Conservation (phyloP, 2,329 filamentous ascomycete genomes). For the Penicillium sp. region DNA sequence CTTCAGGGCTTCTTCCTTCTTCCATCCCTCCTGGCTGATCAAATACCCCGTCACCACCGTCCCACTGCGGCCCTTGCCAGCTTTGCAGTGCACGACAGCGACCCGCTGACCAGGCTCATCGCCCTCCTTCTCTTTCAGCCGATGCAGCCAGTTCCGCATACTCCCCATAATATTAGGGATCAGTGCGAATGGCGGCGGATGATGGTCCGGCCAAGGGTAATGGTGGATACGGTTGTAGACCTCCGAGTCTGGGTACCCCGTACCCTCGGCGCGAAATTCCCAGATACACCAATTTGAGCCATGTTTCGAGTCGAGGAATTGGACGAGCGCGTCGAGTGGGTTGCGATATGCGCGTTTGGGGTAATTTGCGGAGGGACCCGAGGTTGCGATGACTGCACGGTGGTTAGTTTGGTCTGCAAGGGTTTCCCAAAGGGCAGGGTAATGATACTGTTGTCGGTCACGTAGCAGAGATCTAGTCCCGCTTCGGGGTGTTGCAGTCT, state of each 20-base stretch:
- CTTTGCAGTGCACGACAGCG: conserved; percentile 93
- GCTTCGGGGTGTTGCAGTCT: conserved; percentile 79
- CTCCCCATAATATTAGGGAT: conserved; percentile 85
- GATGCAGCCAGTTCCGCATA: conserved; percentile 81
- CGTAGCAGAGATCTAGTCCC: conserved; percentile 90
- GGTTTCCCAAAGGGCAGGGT: neutral
- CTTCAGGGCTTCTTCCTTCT: conserved; percentile 57
- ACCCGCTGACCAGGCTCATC: conserved; percentile 53
- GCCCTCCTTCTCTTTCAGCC: conserved; percentile 28
- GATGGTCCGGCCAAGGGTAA: conserved; percentile 95
- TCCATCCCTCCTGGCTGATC: conserved; percentile 78
- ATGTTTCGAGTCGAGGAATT: conserved; percentile 83
- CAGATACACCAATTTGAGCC: conserved; percentile 85
- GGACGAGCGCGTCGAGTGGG: conserved; percentile 78
- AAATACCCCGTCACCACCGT: conserved; percentile 84
- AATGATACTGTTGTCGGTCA: conserved; percentile 64
- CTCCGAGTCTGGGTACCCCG: conserved; percentile 85
- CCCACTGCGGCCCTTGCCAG: conserved; percentile 88
- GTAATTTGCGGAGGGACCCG: conserved; percentile 82
- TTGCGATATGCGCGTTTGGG: conserved; percentile 92
- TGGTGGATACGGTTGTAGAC: conserved; percentile 83
- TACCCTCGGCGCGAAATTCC: conserved; percentile 96
- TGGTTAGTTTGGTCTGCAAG: neutral
- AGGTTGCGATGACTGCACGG: conserved; percentile 61
- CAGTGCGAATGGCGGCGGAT: conserved; percentile 86